Conservation (phyloP, 129 eudicot genomes). For the Pseudognaphalium luteoalbum region DNA sequence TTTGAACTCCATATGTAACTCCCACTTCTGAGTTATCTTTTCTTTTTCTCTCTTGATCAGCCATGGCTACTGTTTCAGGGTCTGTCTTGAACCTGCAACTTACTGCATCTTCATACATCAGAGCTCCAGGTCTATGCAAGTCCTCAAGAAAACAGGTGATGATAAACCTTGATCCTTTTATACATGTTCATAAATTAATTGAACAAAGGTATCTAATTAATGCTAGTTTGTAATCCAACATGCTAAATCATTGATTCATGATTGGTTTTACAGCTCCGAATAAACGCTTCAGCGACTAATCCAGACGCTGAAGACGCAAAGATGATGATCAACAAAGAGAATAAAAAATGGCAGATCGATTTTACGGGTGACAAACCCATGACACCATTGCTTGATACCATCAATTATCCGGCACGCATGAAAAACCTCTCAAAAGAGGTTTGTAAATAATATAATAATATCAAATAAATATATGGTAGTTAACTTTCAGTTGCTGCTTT, state of each 20-base stretch:
- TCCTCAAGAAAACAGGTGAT: conserved; percentile 50
- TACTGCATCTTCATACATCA: conserved; percentile 31
- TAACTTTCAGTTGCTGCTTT: conserved; percentile 20
- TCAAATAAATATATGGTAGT: not conserved
- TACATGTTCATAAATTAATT: not conserved
- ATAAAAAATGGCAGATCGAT: conserved; percentile 55
- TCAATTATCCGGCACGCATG: conserved; percentile 76
- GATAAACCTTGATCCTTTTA: not conserved
- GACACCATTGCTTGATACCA: conserved; percentile 75
- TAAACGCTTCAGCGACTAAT: conserved; percentile 47
- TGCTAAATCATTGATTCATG: not conserved
- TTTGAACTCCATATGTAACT: conserved; percentile 25
- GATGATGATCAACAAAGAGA: conserved; percentile 45
- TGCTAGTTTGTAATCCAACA: not conserved
- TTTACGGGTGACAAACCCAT: conserved; percentile 63
- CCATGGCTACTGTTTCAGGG: conserved; percentile 58
- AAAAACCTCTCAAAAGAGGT: conserved; percentile 69
- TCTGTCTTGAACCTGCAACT: conserved; percentile 43
- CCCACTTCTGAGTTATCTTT: conserved; percentile 10
- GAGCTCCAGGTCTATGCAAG: conserved; percentile 29
- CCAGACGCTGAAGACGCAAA: conserved; percentile 52
- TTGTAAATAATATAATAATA: not conserved
- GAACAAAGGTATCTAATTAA: not conserved
- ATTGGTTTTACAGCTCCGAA: conserved; percentile 40
- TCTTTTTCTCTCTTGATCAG: conserved; percentile 24